Conservation (phyloP, 805 yeast species). For the Candida yuanshanica region DNA sequence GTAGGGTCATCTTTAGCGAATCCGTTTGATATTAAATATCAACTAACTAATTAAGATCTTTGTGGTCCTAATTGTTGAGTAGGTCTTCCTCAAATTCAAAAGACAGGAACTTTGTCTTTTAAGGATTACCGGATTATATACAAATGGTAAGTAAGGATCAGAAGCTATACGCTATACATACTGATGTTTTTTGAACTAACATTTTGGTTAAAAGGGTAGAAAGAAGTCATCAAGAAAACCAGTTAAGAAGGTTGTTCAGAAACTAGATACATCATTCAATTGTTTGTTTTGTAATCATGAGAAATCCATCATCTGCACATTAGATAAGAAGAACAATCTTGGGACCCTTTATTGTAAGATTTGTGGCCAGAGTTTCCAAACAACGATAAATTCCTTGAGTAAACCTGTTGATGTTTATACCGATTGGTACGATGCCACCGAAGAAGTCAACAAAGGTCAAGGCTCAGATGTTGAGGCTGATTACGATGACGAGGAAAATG, state of each 20-base stretch:
- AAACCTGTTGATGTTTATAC: slow-evolving; percentile 94
- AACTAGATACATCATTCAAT: slow-evolving; percentile 74
- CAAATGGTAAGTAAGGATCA: slow-evolving; percentile 11
- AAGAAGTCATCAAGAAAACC: slow-evolving; percentile 83
- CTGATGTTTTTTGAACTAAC: too few relatives aligned
- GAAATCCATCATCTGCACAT: slow-evolving; percentile 77
- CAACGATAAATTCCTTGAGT: slow-evolving; percentile 67
- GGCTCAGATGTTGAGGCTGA: slow-evolving; percentile 24
- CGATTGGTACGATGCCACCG: slow-evolving; percentile 97
- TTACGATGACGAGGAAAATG: slow-evolving; percentile 28
- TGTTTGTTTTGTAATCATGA: slow-evolving; percentile 96
- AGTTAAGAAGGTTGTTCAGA: slow-evolving; percentile 69
- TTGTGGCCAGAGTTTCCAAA: slow-evolving; percentile 91
- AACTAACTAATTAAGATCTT: too few relatives aligned
- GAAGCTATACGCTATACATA: too few relatives aligned
- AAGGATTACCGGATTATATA: too few relatives aligned
- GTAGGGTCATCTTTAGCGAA: too few relatives aligned
- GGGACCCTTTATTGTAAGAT: slow-evolving; percentile 87
- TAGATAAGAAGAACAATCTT: slow-evolving; percentile 80
- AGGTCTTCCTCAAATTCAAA: too few relatives aligned
- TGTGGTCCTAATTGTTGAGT: too few relatives aligned
- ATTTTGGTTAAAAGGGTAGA: slow-evolving; percentile 49
- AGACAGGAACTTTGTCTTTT: too few relatives aligned
- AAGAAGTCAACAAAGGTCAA: slow-evolving; percentile 44
- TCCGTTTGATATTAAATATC: too few relatives aligned